Evolutionary conservation across 257 asterid species (phyloP).

Genomic region (Sherardia arvensis): DNA sequence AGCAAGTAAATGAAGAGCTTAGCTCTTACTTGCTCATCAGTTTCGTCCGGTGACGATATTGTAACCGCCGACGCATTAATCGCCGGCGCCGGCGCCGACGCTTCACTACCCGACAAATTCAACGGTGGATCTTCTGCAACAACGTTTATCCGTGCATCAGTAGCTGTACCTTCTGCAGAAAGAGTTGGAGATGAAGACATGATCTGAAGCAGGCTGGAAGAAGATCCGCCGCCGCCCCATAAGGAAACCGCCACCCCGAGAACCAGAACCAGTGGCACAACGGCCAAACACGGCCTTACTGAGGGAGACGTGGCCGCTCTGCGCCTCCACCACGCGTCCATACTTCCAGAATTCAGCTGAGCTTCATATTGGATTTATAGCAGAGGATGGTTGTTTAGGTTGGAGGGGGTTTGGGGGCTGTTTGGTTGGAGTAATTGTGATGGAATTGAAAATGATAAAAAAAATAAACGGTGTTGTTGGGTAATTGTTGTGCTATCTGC

Average conservation of each 20-base stretch:
- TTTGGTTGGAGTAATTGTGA: not conserved
- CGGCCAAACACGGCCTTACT: constrained; percentile 36
- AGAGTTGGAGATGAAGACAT: constrained; percentile 7
- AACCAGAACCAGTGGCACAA: constrained; percentile 35
- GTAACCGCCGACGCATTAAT: not conserved
- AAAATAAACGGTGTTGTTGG: constrained; percentile 24
- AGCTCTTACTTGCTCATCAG: not conserved
- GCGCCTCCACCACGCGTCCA: constrained; percentile 31
- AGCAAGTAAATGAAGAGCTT: not conserved
- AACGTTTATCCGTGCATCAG: not conserved
- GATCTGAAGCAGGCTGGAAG: no score
- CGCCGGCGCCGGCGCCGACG: not conserved
- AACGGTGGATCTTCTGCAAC: not conserved
- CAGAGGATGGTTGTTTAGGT: not conserved
- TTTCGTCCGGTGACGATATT: not conserved
- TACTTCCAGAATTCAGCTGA: constrained; percentile 11
- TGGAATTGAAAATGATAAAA: not conserved
- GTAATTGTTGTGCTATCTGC: constrained; percentile 39
- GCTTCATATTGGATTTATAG: not conserved
- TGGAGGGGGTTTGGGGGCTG: not conserved
- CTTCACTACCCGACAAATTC: not conserved
- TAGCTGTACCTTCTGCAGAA: not conserved
- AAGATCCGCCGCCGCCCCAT: not conserved
- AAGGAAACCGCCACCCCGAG: constrained; percentile 19
- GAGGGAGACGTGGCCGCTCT: constrained; percentile 20